These are phyloP conservation scores for Eutreptiella sp. DNA, from an alignment of 208 protist genomes.

Conservation along the genomic window DNA sequence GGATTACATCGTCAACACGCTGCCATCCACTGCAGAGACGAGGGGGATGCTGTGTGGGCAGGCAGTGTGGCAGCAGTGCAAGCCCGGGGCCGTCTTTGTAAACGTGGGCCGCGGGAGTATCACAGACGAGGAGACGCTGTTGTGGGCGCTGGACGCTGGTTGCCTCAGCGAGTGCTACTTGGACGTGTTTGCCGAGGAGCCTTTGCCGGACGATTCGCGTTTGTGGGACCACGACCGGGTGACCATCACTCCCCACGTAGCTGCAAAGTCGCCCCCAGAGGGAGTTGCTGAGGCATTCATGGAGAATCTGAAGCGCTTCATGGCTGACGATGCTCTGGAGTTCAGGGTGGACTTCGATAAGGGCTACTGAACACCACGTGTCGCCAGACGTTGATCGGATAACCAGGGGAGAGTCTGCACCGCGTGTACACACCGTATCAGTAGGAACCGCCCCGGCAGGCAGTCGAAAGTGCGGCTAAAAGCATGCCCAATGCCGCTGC, in stretches of 20 bases:
- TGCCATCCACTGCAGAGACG: background rate
- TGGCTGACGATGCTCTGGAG: slow-evolving; percentile 8
- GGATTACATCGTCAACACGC: slow-evolving; percentile 1
- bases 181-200: slow-evolving; percentile 25
- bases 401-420: no score
- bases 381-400: no score
- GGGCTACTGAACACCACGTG: slow-evolving; percentile 24
- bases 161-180: slow-evolving; percentile 4
- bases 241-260: slow-evolving; percentile 30
- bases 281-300: slow-evolving; percentile 15
- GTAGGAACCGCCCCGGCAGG: no score
- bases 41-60: no score
- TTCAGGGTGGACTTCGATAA: background rate
- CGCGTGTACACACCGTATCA: no score
- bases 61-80: no score
- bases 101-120: slow-evolving; percentile 24
- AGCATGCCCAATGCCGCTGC: no score
- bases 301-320: slow-evolving; percentile 21
- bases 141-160: slow-evolving; percentile 11
- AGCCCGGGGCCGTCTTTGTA: slow-evolving; percentile 25
- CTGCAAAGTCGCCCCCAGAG: slow-evolving; percentile 5
- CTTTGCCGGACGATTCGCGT: slow-evolving; percentile 15
- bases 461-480: no score
- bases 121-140: background rate
- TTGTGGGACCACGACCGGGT: slow-evolving; percentile 26